Evolutionary conservation across 1,284 basidiomycete genomes (phyloP).

Genomic region (Ustilago shanxiensis): DNA sequence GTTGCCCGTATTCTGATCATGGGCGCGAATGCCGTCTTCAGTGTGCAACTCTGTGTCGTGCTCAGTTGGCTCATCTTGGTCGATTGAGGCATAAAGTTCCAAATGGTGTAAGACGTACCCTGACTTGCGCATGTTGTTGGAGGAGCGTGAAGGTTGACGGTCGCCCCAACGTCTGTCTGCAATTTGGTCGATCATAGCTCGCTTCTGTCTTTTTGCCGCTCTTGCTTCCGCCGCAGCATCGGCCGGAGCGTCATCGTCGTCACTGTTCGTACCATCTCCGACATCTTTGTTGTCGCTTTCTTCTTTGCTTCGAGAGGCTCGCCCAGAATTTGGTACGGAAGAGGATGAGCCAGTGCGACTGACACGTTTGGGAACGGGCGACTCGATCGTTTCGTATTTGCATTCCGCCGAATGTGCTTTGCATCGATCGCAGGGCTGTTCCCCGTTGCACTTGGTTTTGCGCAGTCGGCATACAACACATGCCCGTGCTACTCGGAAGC

Average conservation of each 20-base stretch:
- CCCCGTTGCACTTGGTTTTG: conserved; percentile 53
- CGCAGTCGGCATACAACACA: conserved; percentile 49
- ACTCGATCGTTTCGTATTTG: conserved; percentile 48
- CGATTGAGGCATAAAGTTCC: conserved; percentile 45
- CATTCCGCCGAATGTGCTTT: conserved; percentile 49
- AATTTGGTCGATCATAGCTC: conserved; percentile 52
- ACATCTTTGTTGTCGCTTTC: conserved; percentile 1
- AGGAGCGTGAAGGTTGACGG: conserved; percentile 22
- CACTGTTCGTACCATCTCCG: conserved; percentile 14
- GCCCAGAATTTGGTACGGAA: conserved; percentile 11
- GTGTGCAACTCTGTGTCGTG: conserved; percentile 37
- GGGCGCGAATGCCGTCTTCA: conserved; percentile 52
- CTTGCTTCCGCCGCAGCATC: conserved; percentile 24
- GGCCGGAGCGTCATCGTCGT: conserved; percentile 19
- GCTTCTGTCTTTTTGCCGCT: conserved; percentile 37
- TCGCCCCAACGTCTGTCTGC: conserved; percentile 43
- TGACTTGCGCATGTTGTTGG: conserved; percentile 27
- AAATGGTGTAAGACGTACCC: conserved; percentile 45
- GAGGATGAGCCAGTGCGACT: conserved; percentile 28
- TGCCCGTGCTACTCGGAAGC: conserved; percentile 44
- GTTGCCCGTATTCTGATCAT: conserved; percentile 51
- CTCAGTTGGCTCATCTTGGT: conserved; percentile 38
- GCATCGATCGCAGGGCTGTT: conserved; percentile 53
- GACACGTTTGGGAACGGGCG: conserved; percentile 29
- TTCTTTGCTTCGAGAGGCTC: conserved; percentile 20